These are phyloP conservation scores for Aspergillus udagawae DNA, from an alignment of 2,329 filamentous ascomycete species.

Conservation along the genomic window DNA sequence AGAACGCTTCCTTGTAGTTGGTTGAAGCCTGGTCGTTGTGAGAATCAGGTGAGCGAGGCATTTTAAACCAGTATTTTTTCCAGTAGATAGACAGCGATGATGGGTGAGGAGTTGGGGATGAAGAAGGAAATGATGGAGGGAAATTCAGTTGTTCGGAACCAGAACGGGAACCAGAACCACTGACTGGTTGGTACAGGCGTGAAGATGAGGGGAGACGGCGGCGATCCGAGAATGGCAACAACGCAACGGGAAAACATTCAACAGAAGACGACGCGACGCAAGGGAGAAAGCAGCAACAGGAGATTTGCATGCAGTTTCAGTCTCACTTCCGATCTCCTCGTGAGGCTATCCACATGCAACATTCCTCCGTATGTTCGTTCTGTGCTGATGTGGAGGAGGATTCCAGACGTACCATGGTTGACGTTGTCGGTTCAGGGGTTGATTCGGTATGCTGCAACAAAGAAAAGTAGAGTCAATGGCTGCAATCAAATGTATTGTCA, in stretches of 20 bases:
- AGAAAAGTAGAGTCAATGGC: slow-evolving; percentile 4
- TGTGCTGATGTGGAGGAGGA: background rate
- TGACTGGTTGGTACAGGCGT: background rate
- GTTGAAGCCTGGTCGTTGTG: slow-evolving; percentile 61
- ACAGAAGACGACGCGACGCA: slow-evolving; percentile 6
- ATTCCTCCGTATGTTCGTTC: background rate
- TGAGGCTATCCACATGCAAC: background rate
- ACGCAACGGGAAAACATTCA: slow-evolving; percentile 1
- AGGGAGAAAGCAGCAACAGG: slow-evolving; percentile 6
- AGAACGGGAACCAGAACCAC: background rate
- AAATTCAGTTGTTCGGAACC: background rate
- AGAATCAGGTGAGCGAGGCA: slow-evolving; percentile 20
- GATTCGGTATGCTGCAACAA: background rate
- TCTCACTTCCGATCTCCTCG: background rate
- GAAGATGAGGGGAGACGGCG: background rate
- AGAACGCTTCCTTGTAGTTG: slow-evolving; percentile 99
- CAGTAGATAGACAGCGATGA: slow-evolving; percentile 6
- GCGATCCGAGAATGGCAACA: background rate
- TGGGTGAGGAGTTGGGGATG: background rate
- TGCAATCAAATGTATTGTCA: background rate
- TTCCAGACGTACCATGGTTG: slow-evolving; percentile 5
- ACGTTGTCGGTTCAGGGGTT: background rate
- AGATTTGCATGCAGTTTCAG: background rate
- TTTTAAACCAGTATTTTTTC: slow-evolving; percentile 15
- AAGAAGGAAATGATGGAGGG: background rate